Evolutionary conservation across 1,284 basidiomycete genomes (phyloP).

Genomic region (Heliocybe sulcata): DNA sequence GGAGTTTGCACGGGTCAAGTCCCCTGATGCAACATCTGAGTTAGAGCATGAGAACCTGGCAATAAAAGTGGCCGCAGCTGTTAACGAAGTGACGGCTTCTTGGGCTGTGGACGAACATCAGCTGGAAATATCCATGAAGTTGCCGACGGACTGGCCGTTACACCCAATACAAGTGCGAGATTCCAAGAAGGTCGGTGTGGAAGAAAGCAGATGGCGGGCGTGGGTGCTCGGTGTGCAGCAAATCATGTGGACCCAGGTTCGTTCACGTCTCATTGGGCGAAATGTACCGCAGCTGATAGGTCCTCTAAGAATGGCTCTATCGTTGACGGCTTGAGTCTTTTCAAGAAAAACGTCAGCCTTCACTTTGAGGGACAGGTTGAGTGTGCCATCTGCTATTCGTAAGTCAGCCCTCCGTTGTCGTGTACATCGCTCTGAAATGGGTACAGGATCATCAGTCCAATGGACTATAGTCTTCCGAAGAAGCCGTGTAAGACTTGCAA

Average conservation of each 20-base stretch:
- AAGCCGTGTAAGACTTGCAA: conserved; percentile 95
- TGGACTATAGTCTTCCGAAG: conserved; percentile 83
- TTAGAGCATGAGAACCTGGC: conserved; percentile 79
- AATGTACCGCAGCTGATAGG: conserved; percentile 2
- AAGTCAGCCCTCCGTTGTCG: conserved; percentile 20
- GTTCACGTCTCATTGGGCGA: conserved; percentile 15
- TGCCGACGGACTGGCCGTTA: conserved; percentile 90
- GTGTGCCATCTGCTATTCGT: conserved; percentile 95
- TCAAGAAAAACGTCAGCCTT: conserved; percentile 89
- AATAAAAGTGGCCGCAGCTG: conserved; percentile 65
- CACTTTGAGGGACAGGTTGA: conserved; percentile 94
- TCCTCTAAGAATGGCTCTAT: conserved; percentile 80
- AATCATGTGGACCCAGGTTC: conserved; percentile 80
- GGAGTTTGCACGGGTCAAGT: conserved; percentile 75
- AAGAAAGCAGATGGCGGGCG: conserved; percentile 87
- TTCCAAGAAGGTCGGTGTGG: conserved; percentile 80
- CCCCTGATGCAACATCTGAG: conserved; percentile 53
- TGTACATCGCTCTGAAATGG: not conserved
- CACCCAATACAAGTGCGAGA: conserved; percentile 87
- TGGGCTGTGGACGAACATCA: conserved; percentile 94
- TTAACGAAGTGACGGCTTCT: conserved; percentile 72
- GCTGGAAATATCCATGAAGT: conserved; percentile 84
- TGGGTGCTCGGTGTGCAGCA: conserved; percentile 95
- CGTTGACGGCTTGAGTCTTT: conserved; percentile 85
- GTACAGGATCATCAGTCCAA: conserved; percentile 84